Base-by-base conservation (phyloP, 257 asterid genomes). In the Euphrasia confusa region DNA sequence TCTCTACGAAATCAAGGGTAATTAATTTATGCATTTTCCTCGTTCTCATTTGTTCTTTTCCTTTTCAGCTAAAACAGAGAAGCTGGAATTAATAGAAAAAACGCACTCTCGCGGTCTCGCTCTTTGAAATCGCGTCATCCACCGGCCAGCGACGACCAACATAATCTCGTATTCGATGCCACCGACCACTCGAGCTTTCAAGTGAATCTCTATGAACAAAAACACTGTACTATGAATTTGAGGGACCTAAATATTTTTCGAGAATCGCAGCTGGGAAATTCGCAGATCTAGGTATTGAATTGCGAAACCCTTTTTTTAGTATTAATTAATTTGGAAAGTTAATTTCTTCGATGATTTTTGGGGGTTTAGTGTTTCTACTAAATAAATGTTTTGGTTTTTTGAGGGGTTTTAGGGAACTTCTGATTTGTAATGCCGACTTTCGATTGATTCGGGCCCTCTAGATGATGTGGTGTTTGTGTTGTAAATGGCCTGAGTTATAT, bases 201-300 rank as follows among this genome's bases (percentile, higher is more conserved):
- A 21, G 24, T 21, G 24, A 21, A 21, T 21, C 24, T 21, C 24
- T 21, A 21, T 21, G 24, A 21, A 21, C 24, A 21, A 0, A 21
- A 1, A 21, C 24, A 21, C 24, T 21, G 24, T 21, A 21, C 24
- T 21, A 21, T 33, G 57, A 44, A 27, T 45, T 60, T 52, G 42
- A 42, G 75, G 10, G 62, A 32, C 10, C 71, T 61, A 61, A 39
- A 14, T 73, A 52, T 67, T 67, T 62, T 64, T 42, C 4, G 50
- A 44, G 50, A 74, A 70, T 67, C 69, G 59, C 63, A 15, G 56
- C 65, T 2, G 49, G 67, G 68, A 47, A 57, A 54, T 67, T 67
- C 65, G 13, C 55, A 72, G 24, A 80, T 80, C 86, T 77, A 77
- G 78, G 83, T 80, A 68, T 54, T 74, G 7, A 65, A 69, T 72